Conservation (phyloP, 306 rosid species). For the Gleditsia sinensis region DNA sequence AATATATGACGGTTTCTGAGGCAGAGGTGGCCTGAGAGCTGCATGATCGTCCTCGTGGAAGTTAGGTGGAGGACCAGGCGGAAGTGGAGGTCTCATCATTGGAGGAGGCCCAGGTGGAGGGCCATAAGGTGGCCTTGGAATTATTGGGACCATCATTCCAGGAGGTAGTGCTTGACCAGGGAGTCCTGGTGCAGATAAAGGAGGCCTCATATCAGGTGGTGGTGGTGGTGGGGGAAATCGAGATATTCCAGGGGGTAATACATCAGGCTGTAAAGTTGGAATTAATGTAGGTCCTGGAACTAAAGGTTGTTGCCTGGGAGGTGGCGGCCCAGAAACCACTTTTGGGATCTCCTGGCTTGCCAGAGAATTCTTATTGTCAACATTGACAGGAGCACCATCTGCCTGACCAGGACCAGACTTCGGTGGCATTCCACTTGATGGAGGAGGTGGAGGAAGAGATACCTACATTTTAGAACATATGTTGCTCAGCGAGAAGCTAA, state of each 20-base stretch:
- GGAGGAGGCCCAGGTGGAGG: slow-evolving; percentile 97
- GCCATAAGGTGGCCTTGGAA: slow-evolving; percentile 92
- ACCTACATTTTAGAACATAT: slow-evolving; percentile 54
- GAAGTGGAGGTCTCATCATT: slow-evolving; percentile 99
- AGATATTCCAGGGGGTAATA: slow-evolving; percentile 89
- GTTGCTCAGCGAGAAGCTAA: slow-evolving; percentile 22
- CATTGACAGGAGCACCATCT: slow-evolving; percentile 57
- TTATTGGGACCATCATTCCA: slow-evolving; percentile 84
- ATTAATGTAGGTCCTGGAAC: slow-evolving; percentile 62
- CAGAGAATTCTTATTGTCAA: slow-evolving; percentile 51
- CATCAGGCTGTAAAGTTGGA: slow-evolving; percentile 71
- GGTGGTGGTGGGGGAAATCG: slow-evolving; percentile 88
- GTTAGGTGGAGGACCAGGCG: slow-evolving; percentile 98
- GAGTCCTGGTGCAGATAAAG: slow-evolving; percentile 68
- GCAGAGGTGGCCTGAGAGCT: slow-evolving; percentile 46
- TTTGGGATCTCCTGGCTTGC: slow-evolving; percentile 62
- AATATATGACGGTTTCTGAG: slow-evolving; percentile 89
- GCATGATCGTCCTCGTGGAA: slow-evolving; percentile 70
- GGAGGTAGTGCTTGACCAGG: slow-evolving; percentile 71
- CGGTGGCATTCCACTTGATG: slow-evolving; percentile 71
- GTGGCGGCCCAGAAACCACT: slow-evolving; percentile 84
- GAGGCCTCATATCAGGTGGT: slow-evolving; percentile 83
- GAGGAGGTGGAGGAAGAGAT: slow-evolving; percentile 91
- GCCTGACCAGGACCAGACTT: slow-evolving; percentile 54
- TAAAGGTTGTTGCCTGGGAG: slow-evolving; percentile 73